phyloP scores from a whole-genome alignment of 176 grass and related monocot genomes.

The Tillandsia fasciculata region DNA sequence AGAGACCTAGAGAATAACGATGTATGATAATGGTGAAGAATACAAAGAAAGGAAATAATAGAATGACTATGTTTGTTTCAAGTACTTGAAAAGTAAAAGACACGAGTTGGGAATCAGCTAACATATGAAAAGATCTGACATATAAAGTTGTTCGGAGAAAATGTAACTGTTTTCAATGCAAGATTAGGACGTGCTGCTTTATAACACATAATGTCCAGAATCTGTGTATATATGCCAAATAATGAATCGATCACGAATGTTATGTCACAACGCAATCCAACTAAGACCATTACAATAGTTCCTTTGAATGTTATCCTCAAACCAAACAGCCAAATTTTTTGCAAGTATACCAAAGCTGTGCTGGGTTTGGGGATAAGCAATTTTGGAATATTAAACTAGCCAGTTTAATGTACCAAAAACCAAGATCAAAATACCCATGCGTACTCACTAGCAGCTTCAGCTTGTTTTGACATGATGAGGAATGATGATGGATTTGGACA shows the following conservation, averaged over 20 bases:
- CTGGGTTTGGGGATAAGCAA: too few species aligned
- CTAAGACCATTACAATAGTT: too few species aligned
- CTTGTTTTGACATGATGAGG: conserved; percentile 96
- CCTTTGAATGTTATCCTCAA: too few species aligned
- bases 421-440: background rate
- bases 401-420: too few species aligned
- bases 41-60: background rate
- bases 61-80: background rate
- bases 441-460: conserved; percentile 93
- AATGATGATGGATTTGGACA: conserved; percentile 86
- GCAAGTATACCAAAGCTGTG: too few species aligned
- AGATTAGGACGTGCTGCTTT: background rate
- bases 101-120: background rate
- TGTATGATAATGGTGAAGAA: background rate
- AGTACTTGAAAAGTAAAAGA: background rate
- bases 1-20: conserved; percentile 40
- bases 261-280: background rate
- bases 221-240: background rate
- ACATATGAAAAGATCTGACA: background rate
- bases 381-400: too few species aligned
- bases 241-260: background rate
- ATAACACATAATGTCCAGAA: background rate
- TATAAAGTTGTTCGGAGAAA: background rate
- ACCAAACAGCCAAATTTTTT: too few species aligned
- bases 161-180: background rate